These are phyloP conservation scores for Liquidambar formosana DNA, from an alignment of 164 flowering plant genomes.

Conservation along the genomic window DNA sequence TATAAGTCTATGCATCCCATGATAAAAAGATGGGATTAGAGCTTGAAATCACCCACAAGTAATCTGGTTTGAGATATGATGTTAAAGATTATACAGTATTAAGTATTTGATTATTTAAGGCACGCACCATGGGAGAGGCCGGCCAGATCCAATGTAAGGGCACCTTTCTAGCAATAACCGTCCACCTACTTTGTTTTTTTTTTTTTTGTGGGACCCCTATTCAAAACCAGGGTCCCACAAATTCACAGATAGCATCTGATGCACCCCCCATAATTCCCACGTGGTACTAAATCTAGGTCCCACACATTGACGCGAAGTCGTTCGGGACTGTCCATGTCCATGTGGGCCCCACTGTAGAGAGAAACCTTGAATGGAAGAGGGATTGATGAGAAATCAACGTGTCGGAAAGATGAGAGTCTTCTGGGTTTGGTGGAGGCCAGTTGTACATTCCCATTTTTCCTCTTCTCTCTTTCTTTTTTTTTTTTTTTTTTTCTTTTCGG, in stretches of 20 bases:
- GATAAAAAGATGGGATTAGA: too few species aligned
- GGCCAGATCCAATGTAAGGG: neutral
- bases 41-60: too few species aligned
- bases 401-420: slow-evolving; percentile 1
- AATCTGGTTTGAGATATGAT: too few species aligned
- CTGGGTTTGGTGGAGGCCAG: slow-evolving; percentile 11
- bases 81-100: too few species aligned
- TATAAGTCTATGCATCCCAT: too few species aligned
- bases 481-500: neutral
- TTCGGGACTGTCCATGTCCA: neutral
- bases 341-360: neutral
- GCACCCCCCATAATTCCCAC: neutral
- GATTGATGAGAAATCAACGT: slow-evolving; percentile 4
- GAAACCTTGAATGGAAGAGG: neutral
- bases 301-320: neutral
- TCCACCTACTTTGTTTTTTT: too few species aligned
- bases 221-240: neutral
- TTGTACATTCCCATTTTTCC: slow-evolving; percentile 13
- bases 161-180: neutral
- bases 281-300: neutral
- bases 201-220: too few species aligned
- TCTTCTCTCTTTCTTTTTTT: neutral
- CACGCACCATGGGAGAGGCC: too few species aligned
- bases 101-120: too few species aligned
- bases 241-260: neutral